phyloP scores from a whole-genome alignment of 139 green algal species.

The Pedinophyceae sp. region DNA sequence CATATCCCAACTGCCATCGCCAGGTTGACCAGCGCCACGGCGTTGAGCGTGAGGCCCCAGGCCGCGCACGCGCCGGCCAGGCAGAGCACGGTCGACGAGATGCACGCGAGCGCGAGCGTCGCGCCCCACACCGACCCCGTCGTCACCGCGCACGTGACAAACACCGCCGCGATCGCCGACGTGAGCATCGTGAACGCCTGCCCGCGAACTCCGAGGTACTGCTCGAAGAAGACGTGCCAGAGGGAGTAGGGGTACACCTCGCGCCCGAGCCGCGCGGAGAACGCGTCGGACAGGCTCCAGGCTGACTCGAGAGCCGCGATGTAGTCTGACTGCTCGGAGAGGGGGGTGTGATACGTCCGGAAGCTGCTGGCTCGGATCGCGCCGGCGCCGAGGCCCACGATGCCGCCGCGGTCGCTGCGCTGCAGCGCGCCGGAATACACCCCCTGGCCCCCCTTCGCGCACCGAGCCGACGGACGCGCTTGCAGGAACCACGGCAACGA shows the following conservation, averaged over 20 bases:
- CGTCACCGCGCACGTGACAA: slow-evolving; percentile 11
- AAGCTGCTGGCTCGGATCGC: slow-evolving; percentile 51
- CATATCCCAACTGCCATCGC: slow-evolving; percentile 59
- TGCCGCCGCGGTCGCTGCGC: slow-evolving; percentile 10
- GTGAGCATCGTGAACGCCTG: slow-evolving; percentile 17
- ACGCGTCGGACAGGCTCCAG: neutral
- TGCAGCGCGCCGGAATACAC: slow-evolving; percentile 50
- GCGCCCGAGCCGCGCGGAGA: slow-evolving; percentile 26
- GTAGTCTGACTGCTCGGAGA: slow-evolving; percentile 66
- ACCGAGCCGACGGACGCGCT: slow-evolving; percentile 38
- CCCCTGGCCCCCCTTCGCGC: slow-evolving; percentile 63
- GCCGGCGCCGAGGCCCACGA: slow-evolving; percentile 22
- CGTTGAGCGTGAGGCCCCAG: slow-evolving; percentile 52
- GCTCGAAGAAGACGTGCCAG: slow-evolving; percentile 92
- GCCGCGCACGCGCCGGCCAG: slow-evolving; percentile 58
- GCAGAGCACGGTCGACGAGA: slow-evolving; percentile 52
- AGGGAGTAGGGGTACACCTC: slow-evolving; percentile 70
- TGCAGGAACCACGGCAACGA: slow-evolving; percentile 75
- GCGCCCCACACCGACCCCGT: slow-evolving; percentile 31
- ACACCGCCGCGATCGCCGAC: slow-evolving; percentile 19
- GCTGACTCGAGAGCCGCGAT: slow-evolving; percentile 42
- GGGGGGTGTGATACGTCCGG: slow-evolving; percentile 59
- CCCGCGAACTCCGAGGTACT: slow-evolving; percentile 52
- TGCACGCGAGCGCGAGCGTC: slow-evolving; percentile 31
- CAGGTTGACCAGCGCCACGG: slow-evolving; percentile 61